Percentiles rank a stretch among this genome's conserved stretches.
These are phyloP conservation scores for Arxiozyma bovina DNA, from an alignment of 1,139 yeast species.

Conservation along the genomic window DNA sequence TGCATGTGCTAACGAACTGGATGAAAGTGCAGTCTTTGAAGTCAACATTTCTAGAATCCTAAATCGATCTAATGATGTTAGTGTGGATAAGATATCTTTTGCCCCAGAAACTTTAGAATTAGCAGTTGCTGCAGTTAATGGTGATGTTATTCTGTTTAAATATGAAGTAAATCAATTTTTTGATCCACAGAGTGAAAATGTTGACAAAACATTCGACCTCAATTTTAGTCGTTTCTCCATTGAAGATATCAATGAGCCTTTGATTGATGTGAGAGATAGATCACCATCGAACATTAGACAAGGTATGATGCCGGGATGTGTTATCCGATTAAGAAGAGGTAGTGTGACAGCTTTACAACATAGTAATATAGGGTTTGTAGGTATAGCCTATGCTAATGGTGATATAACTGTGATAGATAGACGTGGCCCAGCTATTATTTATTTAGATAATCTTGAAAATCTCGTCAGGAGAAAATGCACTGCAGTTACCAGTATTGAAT, in stretches of 20 bases:
- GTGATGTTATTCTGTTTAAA: slow-evolving; percentile 68
- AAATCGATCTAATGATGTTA: slow-evolving; percentile 36
- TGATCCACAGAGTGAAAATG: slow-evolving; percentile 28
- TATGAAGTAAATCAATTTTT: slow-evolving; percentile 50
- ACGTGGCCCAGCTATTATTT: slow-evolving; percentile 76
- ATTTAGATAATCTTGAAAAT: slow-evolving; percentile 37
- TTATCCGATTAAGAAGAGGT: slow-evolving; percentile 42
- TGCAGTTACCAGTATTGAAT: slow-evolving; percentile 55
- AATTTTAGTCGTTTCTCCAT: slow-evolving; percentile 30
- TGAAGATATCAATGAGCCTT: slow-evolving; percentile 20
- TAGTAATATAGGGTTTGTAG: slow-evolving; percentile 78
- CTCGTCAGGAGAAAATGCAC: slow-evolving; percentile 22
- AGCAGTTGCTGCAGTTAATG: slow-evolving; percentile 50
- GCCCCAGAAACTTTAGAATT: slow-evolving; percentile 74
- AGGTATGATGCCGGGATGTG: slow-evolving; percentile 64
- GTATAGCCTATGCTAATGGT: slow-evolving; percentile 73
- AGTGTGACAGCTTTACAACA: slow-evolving; percentile 53
- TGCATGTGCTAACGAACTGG: slow-evolving; percentile 67
- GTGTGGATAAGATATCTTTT: slow-evolving; percentile 55
- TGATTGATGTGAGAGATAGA: slow-evolving; percentile 33
- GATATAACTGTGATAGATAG: slow-evolving; percentile 67
- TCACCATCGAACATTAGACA: slow-evolving; percentile 40
- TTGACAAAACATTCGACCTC: slow-evolving; percentile 23
- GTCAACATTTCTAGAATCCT: slow-evolving; percentile 44
- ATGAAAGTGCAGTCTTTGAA: slow-evolving; percentile 52